Evolutionary conservation across 2,329 filamentous ascomycete genomes (phyloP).

Genomic region (Monosporascus sp.): DNA sequence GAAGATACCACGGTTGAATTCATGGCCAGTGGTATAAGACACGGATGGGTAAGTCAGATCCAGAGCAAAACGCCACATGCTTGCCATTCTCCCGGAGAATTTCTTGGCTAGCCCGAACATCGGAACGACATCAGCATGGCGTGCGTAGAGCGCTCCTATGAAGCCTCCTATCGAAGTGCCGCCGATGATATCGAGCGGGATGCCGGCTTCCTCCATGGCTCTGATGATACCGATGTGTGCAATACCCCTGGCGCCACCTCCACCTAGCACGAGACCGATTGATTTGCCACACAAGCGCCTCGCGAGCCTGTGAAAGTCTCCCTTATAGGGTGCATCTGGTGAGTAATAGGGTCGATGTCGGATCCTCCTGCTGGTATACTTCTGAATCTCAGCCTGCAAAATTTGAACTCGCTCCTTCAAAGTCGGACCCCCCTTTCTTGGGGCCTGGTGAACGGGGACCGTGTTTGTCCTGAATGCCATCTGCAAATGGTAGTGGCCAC

Average conservation of each 20-base stretch:
- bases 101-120: conserved; percentile 97
- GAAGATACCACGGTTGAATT: conserved; percentile 98
- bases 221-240: conserved; percentile 91
- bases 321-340: conserved; percentile 87
- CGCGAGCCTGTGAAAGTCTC: conserved; percentile 91
- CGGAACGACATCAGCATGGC: conserved; percentile 92
- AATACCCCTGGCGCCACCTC: conserved; percentile 87
- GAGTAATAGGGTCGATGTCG: conserved; percentile 85
- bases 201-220: conserved; percentile 90
- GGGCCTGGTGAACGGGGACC: conserved; percentile 69
- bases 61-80: conserved; percentile 96
- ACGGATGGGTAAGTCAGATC: conserved; percentile 94
- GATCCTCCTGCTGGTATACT: conserved; percentile 92
- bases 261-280: conserved; percentile 88
- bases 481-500: conserved; percentile 94
- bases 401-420: conserved; percentile 92
- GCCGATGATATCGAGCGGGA: conserved; percentile 91
- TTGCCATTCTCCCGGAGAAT: conserved; percentile 97
- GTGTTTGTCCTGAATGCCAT: conserved; percentile 79
- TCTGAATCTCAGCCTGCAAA: conserved; percentile 93
- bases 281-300: conserved; percentile 88
- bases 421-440: conserved; percentile 75
- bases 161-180: conserved; percentile 96
- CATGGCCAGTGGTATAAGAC: conserved; percentile 95
- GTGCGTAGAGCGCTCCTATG: conserved; percentile 89